Evolutionary conservation across 148 eudicot species (phyloP).

Genomic region (Rhododendron simsii): DNA sequence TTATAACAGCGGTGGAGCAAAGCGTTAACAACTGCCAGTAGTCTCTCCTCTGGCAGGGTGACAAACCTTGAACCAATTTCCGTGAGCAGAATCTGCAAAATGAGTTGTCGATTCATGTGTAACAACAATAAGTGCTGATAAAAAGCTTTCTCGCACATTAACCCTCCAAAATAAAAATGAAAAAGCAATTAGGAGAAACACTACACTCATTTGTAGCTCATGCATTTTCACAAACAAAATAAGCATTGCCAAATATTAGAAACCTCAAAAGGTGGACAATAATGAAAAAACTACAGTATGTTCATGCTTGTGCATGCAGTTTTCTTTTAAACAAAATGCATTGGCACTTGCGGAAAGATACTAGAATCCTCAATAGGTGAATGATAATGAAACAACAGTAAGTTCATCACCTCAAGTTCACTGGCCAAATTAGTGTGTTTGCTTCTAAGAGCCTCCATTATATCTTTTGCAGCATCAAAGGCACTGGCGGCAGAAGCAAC

Average conservation of each 20-base stretch:
- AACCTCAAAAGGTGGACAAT: neutral
- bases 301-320: neutral
- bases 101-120: neutral
- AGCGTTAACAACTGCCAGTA: conserved; percentile 93
- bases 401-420: conserved; percentile 75
- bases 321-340: neutral
- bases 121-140: neutral
- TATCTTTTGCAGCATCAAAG: conserved; percentile 95
- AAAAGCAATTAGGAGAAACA: neutral
- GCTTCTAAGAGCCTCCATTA: conserved; percentile 98
- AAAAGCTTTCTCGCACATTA: neutral
- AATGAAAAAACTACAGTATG: neutral
- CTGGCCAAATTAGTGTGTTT: conserved; percentile 95
- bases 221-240: neutral
- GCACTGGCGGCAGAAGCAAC: conserved; percentile 97
- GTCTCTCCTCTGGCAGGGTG: conserved; percentile 97
- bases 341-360: neutral
- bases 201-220: neutral
- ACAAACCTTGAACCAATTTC: conserved; percentile 98
- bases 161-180: neutral
- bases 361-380: neutral
- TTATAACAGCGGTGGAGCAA: conserved; percentile 95
- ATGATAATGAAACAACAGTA: neutral
- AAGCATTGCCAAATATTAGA: neutral
- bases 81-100: conserved; percentile 72